Base-by-base conservation (phyloP, 768 basidiomycete genomes). In the Kwoniella shandongensis region DNA sequence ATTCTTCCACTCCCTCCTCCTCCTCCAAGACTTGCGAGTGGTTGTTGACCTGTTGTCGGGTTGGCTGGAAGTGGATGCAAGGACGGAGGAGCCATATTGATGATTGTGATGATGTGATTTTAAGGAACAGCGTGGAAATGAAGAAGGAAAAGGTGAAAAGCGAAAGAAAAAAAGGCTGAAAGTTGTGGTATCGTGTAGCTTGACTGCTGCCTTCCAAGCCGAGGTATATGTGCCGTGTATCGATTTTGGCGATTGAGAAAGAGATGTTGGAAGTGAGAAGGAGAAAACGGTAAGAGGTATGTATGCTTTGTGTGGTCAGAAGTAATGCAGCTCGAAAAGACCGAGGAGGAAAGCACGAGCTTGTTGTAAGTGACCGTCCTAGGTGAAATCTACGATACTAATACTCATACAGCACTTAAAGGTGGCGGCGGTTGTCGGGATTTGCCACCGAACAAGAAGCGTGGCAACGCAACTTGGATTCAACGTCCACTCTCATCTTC, bases 21-120 rank as follows among this genome's bases (percentile, higher is more conserved):
- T 15, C 62, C 44, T 20, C 51, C 50, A 12, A 59, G 42, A 20
- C 45, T 53, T 15, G 61, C 29, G n/a, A 61, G 39, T 17, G 70
- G 65, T 40, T 57, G 54, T 57, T 69, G 68, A 13, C 69, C 69
- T 2, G 69, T 73, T 3, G 68, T 73, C 4, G 72, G 72, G 41
- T 73, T 73, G 48, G 46, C 59, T 11, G 72, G 72, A 51, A 73
- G 53, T 32, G 69, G 66, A 35, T 73, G 65, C n/a, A 66, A 49
- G 10, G 65, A 60, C 32, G 63, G 62, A n/a, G 57, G 51, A 17
- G 68, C 54, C 68, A 70, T 70, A 13, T 32, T 32, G 32, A n/a
- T n/a, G n/a, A n/a, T n/a, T n/a, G n/a, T n/a, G n/a, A n/a, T n/a
- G 22, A 25, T 29, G 44, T 23, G 22, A 29, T 23, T 22, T 22